Conservation (phyloP, 1,284 basidiomycete species). For the Apiotrichum montevideense region DNA sequence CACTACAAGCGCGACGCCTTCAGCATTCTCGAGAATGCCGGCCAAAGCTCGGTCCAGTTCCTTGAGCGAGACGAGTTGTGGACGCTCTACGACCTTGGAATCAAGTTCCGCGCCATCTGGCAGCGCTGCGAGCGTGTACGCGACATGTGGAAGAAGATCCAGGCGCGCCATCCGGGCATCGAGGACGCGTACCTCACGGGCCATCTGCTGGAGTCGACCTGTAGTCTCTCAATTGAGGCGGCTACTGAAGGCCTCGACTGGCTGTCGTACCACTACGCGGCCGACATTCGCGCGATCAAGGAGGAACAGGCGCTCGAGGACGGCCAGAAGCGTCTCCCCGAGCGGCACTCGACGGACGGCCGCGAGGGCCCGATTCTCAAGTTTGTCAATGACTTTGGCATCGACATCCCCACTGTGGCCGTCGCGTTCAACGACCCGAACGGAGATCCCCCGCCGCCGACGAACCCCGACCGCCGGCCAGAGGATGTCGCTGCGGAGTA, state of each 20-base stretch:
- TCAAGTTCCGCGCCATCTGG: slow-evolving; percentile 76
- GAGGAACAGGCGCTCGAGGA: slow-evolving; percentile 62
- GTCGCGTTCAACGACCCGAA: slow-evolving; percentile 33
- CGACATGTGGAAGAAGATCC: slow-evolving; percentile 56
- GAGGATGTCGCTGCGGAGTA: slow-evolving; percentile 44
- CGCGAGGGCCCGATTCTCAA: slow-evolving; percentile 37
- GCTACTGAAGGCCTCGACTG: slow-evolving; percentile 89
- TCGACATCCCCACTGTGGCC: slow-evolving; percentile 32
- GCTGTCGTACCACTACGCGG: slow-evolving; percentile 71
- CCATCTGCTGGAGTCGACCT: slow-evolving; percentile 33
- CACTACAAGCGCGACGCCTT: slow-evolving; percentile 74
- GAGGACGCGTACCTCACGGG: slow-evolving; percentile 37
- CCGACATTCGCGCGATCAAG: slow-evolving; percentile 59
- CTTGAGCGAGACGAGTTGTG: slow-evolving; percentile 75
- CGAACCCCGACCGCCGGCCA: slow-evolving; percentile 37
- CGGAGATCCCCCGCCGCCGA: slow-evolving; percentile 23
- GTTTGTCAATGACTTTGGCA: slow-evolving; percentile 41
- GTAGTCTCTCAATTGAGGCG: slow-evolving; percentile 62
- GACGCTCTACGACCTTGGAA: slow-evolving; percentile 76
- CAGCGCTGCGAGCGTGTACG: slow-evolving; percentile 64
- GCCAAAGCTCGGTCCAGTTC: slow-evolving; percentile 52
- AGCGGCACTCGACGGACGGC: slow-evolving; percentile 22
- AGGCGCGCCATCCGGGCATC: slow-evolving; percentile 32
- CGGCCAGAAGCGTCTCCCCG: slow-evolving; percentile 44
- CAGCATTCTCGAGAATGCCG: slow-evolving; percentile 37